These are phyloP conservation scores for Castanea sativa DNA, from an alignment of 306 rosid genomes.

Conservation along the genomic window DNA sequence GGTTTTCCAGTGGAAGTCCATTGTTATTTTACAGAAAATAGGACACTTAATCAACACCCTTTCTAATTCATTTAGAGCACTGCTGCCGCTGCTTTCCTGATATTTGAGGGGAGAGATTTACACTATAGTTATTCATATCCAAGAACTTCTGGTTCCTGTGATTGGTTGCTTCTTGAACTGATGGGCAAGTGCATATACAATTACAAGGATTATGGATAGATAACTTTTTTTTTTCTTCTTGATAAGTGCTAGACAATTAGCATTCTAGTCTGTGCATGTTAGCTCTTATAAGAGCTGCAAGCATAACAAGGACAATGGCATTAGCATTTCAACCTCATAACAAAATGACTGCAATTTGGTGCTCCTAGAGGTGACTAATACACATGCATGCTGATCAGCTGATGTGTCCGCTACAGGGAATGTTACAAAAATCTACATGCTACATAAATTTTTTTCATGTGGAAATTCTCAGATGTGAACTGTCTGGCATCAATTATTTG, in stretches of 20 bases:
- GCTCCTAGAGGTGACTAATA: neutral
- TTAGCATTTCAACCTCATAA: neutral
- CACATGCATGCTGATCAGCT: too few relatives aligned
- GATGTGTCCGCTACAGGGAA: neutral
- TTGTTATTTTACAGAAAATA: too few relatives aligned
- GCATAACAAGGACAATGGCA: neutral
- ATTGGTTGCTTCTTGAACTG: neutral
- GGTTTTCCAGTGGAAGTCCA: too few relatives aligned
- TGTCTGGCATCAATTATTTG: neutral
- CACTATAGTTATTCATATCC: neutral
- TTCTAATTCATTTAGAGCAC: neutral
- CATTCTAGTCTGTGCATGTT: neutral
- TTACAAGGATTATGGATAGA: neutral
- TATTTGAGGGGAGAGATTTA: neutral
- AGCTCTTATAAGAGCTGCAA: neutral
- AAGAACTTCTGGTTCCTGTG: neutral
- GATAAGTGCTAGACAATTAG: neutral
- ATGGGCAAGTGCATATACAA: neutral
- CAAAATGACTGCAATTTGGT: neutral
- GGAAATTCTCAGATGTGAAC: neutral
- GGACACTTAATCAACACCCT: neutral
- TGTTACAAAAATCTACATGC: neutral
- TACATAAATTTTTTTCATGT: neutral
- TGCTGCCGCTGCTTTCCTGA: neutral
- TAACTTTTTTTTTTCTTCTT: neutral